These are phyloP conservation scores for Gastrolobium bilobum DNA, from an alignment of 306 rosid species.

Conservation along the genomic window DNA sequence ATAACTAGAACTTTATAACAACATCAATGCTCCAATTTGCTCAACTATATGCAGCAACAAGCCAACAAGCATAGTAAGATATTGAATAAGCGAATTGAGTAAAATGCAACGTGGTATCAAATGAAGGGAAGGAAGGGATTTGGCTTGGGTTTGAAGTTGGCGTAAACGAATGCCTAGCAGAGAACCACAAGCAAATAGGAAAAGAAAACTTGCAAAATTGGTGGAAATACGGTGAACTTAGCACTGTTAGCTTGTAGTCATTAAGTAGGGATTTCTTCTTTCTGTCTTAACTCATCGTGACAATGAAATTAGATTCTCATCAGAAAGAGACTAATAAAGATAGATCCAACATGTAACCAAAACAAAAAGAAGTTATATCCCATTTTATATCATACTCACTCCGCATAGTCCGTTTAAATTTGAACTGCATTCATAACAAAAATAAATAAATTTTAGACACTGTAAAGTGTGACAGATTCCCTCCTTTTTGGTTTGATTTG, in stretches of 20 bases:
- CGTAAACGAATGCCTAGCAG: neutral
- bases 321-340: neutral
- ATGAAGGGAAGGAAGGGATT: neutral
- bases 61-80: too few relatives aligned
- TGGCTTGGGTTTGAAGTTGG: neutral
- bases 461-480: neutral
- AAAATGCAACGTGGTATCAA: too few relatives aligned
- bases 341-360: neutral
- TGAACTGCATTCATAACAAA: neutral
- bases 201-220: neutral
- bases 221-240: neutral
- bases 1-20: neutral
- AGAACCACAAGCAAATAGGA: constrained; percentile 40
- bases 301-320: constrained; percentile 36
- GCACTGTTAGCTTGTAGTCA: neutral
- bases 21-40: neutral
- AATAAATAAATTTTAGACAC: neutral
- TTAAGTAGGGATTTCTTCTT: constrained; percentile 4
- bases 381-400: neutral
- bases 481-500: too few relatives aligned
- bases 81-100: too few relatives aligned
- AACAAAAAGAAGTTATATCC: neutral
- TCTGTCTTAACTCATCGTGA: neutral
- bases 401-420: neutral
- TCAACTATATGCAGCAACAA: neutral